Evolutionary conservation across 1,284 basidiomycete species (phyloP), one percentile per base, ranked within the genome.

Genomic region (Trichosporon faecale): DNA sequence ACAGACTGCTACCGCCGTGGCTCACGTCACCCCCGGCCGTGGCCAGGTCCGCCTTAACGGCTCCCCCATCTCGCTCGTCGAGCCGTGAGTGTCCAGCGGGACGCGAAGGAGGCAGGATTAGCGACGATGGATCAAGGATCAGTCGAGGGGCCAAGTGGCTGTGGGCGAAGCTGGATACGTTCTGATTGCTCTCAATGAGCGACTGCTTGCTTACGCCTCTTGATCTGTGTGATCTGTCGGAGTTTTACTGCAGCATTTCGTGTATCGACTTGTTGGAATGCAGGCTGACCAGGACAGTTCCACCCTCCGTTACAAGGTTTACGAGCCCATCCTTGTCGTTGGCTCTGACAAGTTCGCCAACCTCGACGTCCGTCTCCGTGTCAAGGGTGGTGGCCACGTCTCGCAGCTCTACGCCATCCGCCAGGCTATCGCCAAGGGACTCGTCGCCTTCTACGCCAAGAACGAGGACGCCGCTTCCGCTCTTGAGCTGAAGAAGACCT

Each of bases 341-440:
- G 92, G 93, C 76, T 91, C 93, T 82, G 94, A 95, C 70, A 88
- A 90, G 69, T 93, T 96, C 82, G 85, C 88, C 72, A 86, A 87
- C 76, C 88, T 99, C 80, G 96, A 99, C 87, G 95, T 99, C 86
- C 94, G 96, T 78, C 93, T 99, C 72, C 93, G 95, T 70, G 97
- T 98, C 77, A 96, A 95, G 86, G 97, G 97, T 86, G 97, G 97
- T 90, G 97, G 97, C 86, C 96, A 98, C 88, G 95, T 94, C 75
- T 98, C 96, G 73, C 97, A 99, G 86, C 89, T 99, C 76, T 99
- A 99, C 86, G 97, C 97, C 76, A 94, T 99, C 85, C 94, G 97
- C 78, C 97, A 99, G 88, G 97, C 97, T 65, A 97, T 99, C 80
- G 92, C 94, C 79, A 99, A 98, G 88, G 95, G 96, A 73, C 86